These are phyloP conservation scores for Ophiostoma pallidulum DNA, from an alignment of 2,329 filamentous ascomycete species.

Conservation along the genomic window DNA sequence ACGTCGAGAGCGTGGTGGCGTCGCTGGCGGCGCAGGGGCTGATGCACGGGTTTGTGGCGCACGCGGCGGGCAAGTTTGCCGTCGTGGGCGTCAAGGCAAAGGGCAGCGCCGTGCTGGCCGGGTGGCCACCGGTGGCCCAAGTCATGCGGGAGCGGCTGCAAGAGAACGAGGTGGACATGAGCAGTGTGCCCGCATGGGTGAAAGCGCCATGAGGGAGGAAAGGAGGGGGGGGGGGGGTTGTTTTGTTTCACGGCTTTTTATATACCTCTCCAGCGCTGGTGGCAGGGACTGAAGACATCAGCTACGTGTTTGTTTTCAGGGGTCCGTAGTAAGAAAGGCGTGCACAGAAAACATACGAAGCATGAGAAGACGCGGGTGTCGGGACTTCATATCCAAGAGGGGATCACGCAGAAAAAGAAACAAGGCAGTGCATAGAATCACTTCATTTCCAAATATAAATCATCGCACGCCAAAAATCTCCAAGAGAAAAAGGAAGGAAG, in stretches of 20 bases:
- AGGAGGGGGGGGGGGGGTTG: not conserved
- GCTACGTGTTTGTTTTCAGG: no score
- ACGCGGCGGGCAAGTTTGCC: constrained; percentile 66
- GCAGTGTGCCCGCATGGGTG: constrained; percentile 26
- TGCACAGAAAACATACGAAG: no score
- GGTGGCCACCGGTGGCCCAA: constrained; percentile 67
- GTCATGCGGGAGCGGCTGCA: constrained; percentile 54
- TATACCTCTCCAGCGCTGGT: not conserved
- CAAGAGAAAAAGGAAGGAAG: not conserved
- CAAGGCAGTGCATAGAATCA: not conserved
- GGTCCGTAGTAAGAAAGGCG: no score
- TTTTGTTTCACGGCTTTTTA: not conserved
- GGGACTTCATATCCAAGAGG: no score
- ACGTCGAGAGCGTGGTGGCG: constrained; percentile 69
- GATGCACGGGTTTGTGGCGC: constrained; percentile 75
- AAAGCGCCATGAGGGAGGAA: constrained; percentile 13
- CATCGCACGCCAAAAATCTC: not conserved
- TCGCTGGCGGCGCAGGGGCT: constrained; percentile 72
- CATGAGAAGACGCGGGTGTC: no score
- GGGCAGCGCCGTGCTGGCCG: constrained; percentile 54
- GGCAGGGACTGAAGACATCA: no score
- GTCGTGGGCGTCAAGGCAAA: constrained; percentile 67
- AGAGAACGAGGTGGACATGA: constrained; percentile 48
- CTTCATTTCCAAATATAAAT: constrained; percentile 4
- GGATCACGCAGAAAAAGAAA: not conserved